A percentile compares a stretch with the other conserved stretches of the same genome.
Evolutionary conservation across 306 rosid genomes (phyloP).

Genomic region (Trichosanthes truncata): DNA sequence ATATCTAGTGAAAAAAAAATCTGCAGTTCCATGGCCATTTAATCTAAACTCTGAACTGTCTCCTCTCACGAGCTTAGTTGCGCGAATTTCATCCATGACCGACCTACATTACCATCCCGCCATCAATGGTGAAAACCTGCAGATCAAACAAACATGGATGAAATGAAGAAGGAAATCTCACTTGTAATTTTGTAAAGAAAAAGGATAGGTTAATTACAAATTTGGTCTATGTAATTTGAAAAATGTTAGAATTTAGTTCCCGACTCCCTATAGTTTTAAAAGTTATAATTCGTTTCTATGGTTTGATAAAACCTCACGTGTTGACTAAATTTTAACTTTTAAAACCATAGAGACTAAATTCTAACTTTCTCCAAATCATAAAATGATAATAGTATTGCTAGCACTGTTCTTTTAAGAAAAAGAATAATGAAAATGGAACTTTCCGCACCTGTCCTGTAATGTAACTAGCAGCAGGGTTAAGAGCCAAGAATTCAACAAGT

Average conservation of each 20-base stretch:
- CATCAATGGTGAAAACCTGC: slow-evolving; percentile 87
- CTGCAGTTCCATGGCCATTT: slow-evolving; percentile 11
- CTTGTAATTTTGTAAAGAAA: not conserved
- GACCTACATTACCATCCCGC: slow-evolving; percentile 87
- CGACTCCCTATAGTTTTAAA: too few relatives aligned
- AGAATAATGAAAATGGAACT: not conserved
- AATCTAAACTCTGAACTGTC: not conserved
- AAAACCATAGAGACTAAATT: too few relatives aligned
- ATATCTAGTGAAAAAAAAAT: not conserved
- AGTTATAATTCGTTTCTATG: too few relatives aligned
- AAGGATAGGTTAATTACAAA: not conserved
- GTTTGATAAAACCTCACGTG: too few relatives aligned
- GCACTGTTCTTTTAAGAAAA: not conserved
- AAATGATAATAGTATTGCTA: not conserved
- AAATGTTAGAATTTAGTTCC: too few relatives aligned
- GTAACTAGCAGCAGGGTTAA: slow-evolving; percentile 77
- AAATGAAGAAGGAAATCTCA: not conserved
- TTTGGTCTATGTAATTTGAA: too few relatives aligned
- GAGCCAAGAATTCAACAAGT: slow-evolving; percentile 89
- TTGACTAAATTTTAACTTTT: too few relatives aligned
- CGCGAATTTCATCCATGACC: slow-evolving; percentile 2
- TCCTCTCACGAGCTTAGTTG: not conserved
- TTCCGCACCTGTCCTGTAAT: slow-evolving; percentile 81
- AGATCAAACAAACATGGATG: slow-evolving; percentile 1
- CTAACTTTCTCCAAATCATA: not conserved